These are phyloP conservation scores for Botrytis deweyae DNA, from an alignment of 2,329 filamentous ascomycete species.

Conservation along the genomic window DNA sequence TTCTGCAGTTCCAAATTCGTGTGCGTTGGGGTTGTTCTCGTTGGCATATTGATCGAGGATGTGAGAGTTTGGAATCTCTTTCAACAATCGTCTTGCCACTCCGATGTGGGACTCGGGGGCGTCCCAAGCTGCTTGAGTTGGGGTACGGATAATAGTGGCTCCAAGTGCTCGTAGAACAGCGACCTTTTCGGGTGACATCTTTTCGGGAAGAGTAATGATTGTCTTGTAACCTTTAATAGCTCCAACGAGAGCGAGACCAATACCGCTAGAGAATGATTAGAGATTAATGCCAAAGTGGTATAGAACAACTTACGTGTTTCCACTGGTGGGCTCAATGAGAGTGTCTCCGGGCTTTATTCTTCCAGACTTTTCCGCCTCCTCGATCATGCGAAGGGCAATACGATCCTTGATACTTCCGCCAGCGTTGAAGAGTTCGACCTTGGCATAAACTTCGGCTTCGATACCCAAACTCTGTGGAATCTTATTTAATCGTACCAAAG, in stretches of 20 bases:
- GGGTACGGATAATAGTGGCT: slow-evolving; percentile 95
- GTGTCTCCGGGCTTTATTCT: slow-evolving; percentile 97
- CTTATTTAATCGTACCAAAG: slow-evolving; percentile 91
- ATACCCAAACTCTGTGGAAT: slow-evolving; percentile 89
- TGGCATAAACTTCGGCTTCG: slow-evolving; percentile 84
- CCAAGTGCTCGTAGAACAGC: slow-evolving; percentile 90
- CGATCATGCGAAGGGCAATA: slow-evolving; percentile 95
- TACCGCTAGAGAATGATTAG: slow-evolving; percentile 56
- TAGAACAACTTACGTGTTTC: slow-evolving; percentile 68
- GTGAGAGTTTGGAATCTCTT: slow-evolving; percentile 95
- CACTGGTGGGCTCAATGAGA: slow-evolving; percentile 95
- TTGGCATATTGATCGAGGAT: slow-evolving; percentile 98
- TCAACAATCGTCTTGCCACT: slow-evolving; percentile 83
- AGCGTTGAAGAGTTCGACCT: slow-evolving; percentile 91
- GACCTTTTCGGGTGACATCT: slow-evolving; percentile 99
- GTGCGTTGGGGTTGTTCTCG: slow-evolving; percentile 84
- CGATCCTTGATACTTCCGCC: slow-evolving; percentile 93
- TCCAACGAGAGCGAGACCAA: slow-evolving; percentile 88
- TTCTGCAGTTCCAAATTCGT: slow-evolving; percentile 91
- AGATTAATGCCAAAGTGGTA: background rate
- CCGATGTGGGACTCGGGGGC: slow-evolving; percentile 95
- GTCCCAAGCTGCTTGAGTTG: slow-evolving; percentile 93
- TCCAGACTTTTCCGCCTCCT: slow-evolving; percentile 86
- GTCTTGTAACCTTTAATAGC: slow-evolving; percentile 98
- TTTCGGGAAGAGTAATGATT: slow-evolving; percentile 97